Conservation (phyloP, 2,329 filamentous ascomycete genomes). For the Aspergillus neotritici region DNA sequence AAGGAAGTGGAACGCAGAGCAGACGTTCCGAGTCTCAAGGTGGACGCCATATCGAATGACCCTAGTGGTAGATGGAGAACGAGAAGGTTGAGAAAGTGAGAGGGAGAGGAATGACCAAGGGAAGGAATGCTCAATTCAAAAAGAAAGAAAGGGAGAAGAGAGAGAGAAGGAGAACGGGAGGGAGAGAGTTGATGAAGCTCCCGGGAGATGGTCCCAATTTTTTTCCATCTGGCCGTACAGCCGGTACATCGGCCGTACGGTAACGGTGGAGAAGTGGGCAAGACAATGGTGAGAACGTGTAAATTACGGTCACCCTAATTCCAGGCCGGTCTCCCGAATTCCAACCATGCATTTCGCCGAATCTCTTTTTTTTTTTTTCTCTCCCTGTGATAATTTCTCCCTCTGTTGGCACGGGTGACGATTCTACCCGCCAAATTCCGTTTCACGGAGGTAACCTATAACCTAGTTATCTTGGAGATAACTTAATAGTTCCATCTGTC, state of each 20-base stretch:
- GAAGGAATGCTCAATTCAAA: conserved; percentile 24
- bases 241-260: conserved; percentile 26
- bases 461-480: too few species aligned
- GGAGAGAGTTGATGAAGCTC: conserved; percentile 9
- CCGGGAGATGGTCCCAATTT: conserved; percentile 26
- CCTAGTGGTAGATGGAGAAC: conserved; percentile 21
- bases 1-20: conserved; percentile 72
- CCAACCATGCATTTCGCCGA: conserved; percentile 4
- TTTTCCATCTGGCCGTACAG: conserved; percentile 31
- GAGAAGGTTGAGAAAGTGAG: conserved; percentile 26
- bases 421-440: conserved; percentile 15
- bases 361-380: background rate
- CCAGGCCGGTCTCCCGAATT: conserved; percentile 22
- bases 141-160: conserved; percentile 33
- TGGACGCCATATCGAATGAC: conserved; percentile 67
- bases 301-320: conserved; percentile 23
- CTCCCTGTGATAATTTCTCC: background rate
- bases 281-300: conserved; percentile 11
- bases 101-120: conserved; percentile 17
- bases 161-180: conserved; percentile 26
- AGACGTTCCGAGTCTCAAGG: conserved; percentile 73
- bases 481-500: too few species aligned
- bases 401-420: conserved; percentile 1
- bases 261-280: conserved; percentile 11
- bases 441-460: conserved; percentile 3